These are phyloP conservation scores for Penicillium salamii DNA, from an alignment of 495 filamentous ascomycete species.

Conservation along the genomic window DNA sequence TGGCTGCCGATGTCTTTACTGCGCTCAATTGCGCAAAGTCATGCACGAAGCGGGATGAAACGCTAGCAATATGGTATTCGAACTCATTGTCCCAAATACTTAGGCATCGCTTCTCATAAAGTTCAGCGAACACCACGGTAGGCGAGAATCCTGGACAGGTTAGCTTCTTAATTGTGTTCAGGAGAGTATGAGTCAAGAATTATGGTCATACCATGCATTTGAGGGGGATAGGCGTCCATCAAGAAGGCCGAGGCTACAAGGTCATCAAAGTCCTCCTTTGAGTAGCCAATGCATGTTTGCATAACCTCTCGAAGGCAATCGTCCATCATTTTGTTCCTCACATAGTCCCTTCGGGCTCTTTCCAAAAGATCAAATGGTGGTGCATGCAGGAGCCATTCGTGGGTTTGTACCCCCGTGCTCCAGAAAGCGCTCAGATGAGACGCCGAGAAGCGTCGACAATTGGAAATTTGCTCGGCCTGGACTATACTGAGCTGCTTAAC, in stretches of 20 bases:
- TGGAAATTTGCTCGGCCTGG: not conserved
- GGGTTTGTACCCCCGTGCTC: not conserved
- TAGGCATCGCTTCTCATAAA: not conserved
- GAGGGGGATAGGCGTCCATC: constrained; percentile 1
- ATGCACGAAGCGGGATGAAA: not conserved
- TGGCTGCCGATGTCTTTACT: not conserved
- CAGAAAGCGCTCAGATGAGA: constrained; percentile 5
- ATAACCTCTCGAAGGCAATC: not conserved
- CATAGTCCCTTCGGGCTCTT: not conserved
- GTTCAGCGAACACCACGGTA: not conserved
- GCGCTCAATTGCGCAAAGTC: not conserved
- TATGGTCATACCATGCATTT: not conserved
- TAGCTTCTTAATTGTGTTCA: not conserved
- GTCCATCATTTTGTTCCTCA: not conserved
- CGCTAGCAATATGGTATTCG: not conserved
- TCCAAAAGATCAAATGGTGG: not conserved
- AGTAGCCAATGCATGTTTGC: not conserved
- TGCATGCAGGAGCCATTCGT: not conserved
- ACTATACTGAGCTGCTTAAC: not conserved
- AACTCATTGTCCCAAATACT: not conserved
- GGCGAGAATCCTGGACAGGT: not conserved
- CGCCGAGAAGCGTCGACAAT: not conserved
- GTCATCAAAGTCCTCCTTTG: not conserved
- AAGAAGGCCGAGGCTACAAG: constrained; percentile 9
- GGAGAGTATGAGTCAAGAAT: not conserved